These are phyloP conservation scores for Podospora comata DNA, from an alignment of 495 filamentous ascomycete genomes.

Conservation along the genomic window DNA sequence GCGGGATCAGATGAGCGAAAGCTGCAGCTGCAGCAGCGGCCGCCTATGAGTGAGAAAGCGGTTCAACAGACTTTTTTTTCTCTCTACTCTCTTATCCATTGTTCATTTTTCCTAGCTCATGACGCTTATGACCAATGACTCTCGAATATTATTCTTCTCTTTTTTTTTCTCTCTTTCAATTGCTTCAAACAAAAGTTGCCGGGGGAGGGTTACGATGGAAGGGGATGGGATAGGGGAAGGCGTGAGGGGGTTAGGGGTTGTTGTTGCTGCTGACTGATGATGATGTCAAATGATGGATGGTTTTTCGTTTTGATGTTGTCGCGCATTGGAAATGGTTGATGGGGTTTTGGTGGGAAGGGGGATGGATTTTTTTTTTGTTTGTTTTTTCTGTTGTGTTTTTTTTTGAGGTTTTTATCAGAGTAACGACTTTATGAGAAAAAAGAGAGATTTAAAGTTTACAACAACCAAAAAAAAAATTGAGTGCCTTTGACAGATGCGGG, in stretches of 20 bases:
- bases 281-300: not conserved
- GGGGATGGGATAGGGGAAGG: not conserved
- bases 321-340: not conserved
- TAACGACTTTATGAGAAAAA: not conserved
- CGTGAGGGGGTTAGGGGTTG: not conserved
- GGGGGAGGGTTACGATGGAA: not conserved
- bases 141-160: slow-evolving; percentile 28
- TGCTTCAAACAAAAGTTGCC: not conserved
- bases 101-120: slow-evolving; percentile 24
- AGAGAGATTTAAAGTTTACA: not conserved
- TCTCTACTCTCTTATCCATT: slow-evolving; percentile 14
- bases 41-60: not conserved
- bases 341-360: no score
- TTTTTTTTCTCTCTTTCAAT: slow-evolving; percentile 15
- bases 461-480: not conserved
- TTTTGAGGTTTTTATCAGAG: slow-evolving; percentile 24
- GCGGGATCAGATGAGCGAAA: not conserved
- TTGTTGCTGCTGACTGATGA: not conserved
- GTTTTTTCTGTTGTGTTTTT: not conserved
- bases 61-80: slow-evolving; percentile 10
- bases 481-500: not conserved
- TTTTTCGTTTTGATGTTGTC: not conserved
- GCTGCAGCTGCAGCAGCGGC: not conserved
- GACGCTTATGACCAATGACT: slow-evolving; percentile 38
- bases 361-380: no score